Percentiles rank a stretch among this genome's conserved stretches.
Evolutionary conservation across 139 green algal genomes (phyloP).

Genomic region (Eudorina sp.): DNA sequence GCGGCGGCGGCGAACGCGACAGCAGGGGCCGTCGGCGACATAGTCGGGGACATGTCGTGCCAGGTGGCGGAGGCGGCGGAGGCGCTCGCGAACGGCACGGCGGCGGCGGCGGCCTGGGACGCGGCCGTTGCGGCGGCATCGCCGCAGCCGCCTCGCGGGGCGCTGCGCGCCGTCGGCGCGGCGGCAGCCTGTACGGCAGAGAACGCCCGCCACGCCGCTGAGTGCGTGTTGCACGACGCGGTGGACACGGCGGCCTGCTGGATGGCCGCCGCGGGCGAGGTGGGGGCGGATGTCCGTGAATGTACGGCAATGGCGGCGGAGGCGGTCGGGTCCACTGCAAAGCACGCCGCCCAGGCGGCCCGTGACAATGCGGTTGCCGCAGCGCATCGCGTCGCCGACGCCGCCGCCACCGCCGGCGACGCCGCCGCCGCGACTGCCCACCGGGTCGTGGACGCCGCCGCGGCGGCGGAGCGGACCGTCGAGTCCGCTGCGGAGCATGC

Average conservation of each 20-base stretch:
- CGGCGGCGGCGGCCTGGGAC: background rate
- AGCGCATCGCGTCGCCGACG: background rate
- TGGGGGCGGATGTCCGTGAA: background rate
- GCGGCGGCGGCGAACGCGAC: background rate
- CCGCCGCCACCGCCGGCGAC: background rate
- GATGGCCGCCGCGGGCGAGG: background rate
- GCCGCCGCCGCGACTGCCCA: background rate
- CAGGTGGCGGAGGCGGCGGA: background rate
- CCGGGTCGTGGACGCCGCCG: background rate
- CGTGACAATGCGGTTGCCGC: background rate
- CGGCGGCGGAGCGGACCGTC: background rate
- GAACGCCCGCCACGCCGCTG: background rate
- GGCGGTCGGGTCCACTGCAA: background rate
- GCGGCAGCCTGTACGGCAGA: conserved; percentile 17
- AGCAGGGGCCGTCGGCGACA: background rate
- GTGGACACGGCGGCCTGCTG: conserved; percentile 12
- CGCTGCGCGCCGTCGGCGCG: background rate
- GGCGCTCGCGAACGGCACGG: background rate
- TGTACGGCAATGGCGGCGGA: no score
- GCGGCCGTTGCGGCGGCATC: background rate
- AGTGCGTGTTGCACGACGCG: background rate
- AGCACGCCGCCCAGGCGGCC: background rate
- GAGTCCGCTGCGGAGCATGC: background rate
- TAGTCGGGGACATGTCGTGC: background rate
- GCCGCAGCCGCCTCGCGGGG: background rate